Base-by-base conservation (phyloP, 2,329 filamentous ascomycete genomes). In the Trichoderma arundinaceum region DNA sequence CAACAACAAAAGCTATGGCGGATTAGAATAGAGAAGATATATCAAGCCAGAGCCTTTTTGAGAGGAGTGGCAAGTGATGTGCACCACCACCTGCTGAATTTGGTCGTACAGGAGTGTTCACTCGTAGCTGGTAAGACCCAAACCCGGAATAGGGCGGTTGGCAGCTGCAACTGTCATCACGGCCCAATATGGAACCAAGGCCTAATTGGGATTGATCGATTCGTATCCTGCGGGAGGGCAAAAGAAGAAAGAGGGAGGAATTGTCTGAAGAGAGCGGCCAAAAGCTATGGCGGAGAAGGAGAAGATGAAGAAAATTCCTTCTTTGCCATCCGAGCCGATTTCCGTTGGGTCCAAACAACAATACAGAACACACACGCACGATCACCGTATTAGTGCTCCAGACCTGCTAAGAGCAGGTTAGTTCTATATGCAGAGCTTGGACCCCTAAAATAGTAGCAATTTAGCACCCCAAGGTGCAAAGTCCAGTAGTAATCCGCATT, bases 31-130 rank as follows among this genome's bases (percentile, higher is more conserved):
- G 13, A 6, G 10, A 15, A 28, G 41, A 15, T 2, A n/a, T 19
- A 28, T 48, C 43, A 4, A 48, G 4, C 9, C 28, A n/a, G 32
- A n/a, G 57, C 33, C 49, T 41, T 28, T 41, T 28, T 39, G 44
- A 51, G 44, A 51, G 46, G 48, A 43, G 58, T 19, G 48, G 59
- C 49, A 63, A 63, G 59, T 46, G 59, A 54, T 54, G 17, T n/a
- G 49, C 59, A 46, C 59, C 38, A 63, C 59, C 59, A 63, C 59
- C 59, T 63, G 59, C 59, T 63, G 3, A 28, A 63, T 63, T 63
- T 53, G 59, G 59, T 63, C 49, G 59, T 35, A 54, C 39, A 17
- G 59, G 49, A 22, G 46, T 52, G 28, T 33, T 43, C 41, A 28
- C 35, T 19, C 17, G 59, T 33, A 59, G 33, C 10, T 48, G 7